Evolutionary conservation across 352 stramenopile species (phyloP).

Genomic region (Phytopythium delawarense): DNA sequence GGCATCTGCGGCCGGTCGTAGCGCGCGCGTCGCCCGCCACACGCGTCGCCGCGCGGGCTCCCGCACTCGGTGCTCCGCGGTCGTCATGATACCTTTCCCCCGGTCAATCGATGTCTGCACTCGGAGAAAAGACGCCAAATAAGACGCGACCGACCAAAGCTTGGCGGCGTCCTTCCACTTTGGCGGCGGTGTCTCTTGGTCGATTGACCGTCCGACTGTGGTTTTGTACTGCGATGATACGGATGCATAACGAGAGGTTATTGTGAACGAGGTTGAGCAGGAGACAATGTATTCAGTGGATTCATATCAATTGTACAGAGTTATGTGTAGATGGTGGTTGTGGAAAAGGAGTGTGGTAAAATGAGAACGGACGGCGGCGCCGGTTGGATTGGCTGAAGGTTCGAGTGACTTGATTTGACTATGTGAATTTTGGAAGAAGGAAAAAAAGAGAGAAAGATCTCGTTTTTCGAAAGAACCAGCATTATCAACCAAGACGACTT

Average conservation of each 20-base stretch:
- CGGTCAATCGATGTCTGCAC: not conserved
- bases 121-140: slow-evolving; percentile 4
- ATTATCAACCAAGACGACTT: not conserved
- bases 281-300: too few species aligned
- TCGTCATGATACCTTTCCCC: not conserved
- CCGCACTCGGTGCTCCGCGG: not conserved
- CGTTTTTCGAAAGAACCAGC: slow-evolving; percentile 1
- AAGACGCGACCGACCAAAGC: not conserved
- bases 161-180: too few species aligned
- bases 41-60: not conserved
- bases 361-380: too few species aligned
- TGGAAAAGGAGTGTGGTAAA: too few species aligned
- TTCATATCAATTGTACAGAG: too few species aligned
- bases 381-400: not conserved
- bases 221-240: too few species aligned
- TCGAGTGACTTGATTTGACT: not conserved
- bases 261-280: too few species aligned
- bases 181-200: not conserved
- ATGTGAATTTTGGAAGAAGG: not conserved
- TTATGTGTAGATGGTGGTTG: too few species aligned
- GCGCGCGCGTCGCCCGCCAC: not conserved
- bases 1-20: not conserved
- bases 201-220: too few species aligned
- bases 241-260: too few species aligned
- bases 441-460: not conserved